A percentile compares a stretch with the other conserved stretches of the same genome.
Evolutionary conservation across 2,329 filamentous ascomycete genomes (phyloP).

Genomic region (Aspergillus brasiliensis): DNA sequence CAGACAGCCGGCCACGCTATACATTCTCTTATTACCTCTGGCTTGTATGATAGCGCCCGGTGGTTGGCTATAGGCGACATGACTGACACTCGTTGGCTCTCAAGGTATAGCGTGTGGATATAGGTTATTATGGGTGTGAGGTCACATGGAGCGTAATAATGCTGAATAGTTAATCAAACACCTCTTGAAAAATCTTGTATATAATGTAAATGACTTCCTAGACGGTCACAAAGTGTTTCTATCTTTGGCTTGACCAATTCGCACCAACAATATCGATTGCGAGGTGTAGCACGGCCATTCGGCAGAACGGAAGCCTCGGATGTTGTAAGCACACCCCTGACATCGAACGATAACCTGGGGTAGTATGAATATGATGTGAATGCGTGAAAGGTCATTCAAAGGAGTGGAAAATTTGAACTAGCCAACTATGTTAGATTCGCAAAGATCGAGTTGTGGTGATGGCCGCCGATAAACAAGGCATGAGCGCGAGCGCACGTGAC

Average conservation of each 20-base stretch:
- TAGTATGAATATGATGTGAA: neutral
- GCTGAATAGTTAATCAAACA: no score
- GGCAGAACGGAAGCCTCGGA: neutral
- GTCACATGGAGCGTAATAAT: neutral
- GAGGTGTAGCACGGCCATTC: neutral
- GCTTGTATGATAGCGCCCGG: neutral
- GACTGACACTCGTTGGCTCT: neutral
- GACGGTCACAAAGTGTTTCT: no score
- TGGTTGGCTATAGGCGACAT: neutral
- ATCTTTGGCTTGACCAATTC: neutral
- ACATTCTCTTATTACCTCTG: neutral
- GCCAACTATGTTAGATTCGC: neutral
- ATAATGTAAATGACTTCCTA: no score
- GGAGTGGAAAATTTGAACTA: neutral
- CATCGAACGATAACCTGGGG: neutral
- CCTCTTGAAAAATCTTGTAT: no score
- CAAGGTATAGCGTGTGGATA: neutral
- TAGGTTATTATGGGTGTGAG: neutral
- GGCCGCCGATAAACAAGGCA: constrained; percentile 4
- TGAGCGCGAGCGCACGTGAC: constrained; percentile 17
- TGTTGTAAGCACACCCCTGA: neutral
- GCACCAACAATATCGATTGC: neutral
- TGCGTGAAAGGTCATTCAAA: neutral
- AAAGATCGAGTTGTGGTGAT: neutral
- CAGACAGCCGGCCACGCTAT: no score